Conservation (phyloP, 257 asterid species). For the Avicennia marina region DNA sequence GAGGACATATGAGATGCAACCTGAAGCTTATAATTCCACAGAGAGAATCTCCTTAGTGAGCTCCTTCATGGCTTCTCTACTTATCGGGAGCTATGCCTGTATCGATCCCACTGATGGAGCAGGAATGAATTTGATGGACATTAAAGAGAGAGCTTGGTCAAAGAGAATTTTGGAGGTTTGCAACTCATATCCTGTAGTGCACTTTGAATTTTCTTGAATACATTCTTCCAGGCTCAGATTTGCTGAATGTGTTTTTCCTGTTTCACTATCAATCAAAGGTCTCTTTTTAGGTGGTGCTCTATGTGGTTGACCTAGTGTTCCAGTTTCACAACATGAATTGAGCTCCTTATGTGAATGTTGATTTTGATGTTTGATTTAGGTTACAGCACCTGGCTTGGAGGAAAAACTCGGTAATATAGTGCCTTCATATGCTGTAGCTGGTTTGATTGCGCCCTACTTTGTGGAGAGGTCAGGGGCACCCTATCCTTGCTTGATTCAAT, state of each 20-base stretch:
- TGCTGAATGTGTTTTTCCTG: no score
- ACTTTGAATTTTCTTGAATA: background rate
- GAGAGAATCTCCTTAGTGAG: slow-evolving; percentile 90
- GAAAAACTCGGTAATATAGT: no score
- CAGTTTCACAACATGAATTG: no score
- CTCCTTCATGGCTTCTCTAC: slow-evolving; percentile 93
- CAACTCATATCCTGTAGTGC: background rate
- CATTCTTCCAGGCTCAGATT: no score
- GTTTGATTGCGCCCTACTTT: no score
- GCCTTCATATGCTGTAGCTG: no score
- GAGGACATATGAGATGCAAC: slow-evolving; percentile 60
- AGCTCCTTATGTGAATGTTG: no score
- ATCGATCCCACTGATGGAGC: slow-evolving; percentile 98
- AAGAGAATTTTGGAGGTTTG: slow-evolving; percentile 60
- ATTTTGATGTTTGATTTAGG: slow-evolving; percentile 35
- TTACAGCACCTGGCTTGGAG: no score
- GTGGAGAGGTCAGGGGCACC: slow-evolving; percentile 80
- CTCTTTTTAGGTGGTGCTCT: no score
- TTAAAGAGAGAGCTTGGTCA: slow-evolving; percentile 77
- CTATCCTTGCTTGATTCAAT: no score
- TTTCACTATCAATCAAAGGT: no score
- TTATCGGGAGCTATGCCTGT: slow-evolving; percentile 68
- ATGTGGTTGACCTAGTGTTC: no score
- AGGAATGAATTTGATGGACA: slow-evolving; percentile 96
- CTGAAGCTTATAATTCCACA: slow-evolving; percentile 57